These are phyloP conservation scores for Cymbidium sinense DNA, from an alignment of 106 monocot genomes.

Conservation along the genomic window DNA sequence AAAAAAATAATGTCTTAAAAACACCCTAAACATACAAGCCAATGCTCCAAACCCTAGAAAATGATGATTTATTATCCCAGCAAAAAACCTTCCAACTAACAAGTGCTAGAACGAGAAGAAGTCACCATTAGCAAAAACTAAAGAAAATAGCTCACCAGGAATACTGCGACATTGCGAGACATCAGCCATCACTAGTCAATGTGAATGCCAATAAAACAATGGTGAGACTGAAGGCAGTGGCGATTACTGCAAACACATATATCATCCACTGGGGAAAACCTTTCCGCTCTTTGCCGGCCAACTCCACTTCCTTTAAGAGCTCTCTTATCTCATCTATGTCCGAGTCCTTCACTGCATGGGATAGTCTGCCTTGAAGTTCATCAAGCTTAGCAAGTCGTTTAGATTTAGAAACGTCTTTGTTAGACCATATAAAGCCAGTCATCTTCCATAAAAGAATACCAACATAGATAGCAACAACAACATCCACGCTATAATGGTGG, in stretches of 20 bases:
- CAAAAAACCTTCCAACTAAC: too few relatives aligned
- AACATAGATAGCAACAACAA: constrained; percentile 88
- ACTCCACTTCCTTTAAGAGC: constrained; percentile 64
- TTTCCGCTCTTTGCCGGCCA: constrained; percentile 49
- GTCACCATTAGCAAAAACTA: background rate
- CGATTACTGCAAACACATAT: constrained; percentile 42
- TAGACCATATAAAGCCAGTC: constrained; percentile 85
- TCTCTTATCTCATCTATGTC: constrained; percentile 68
- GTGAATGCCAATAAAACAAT: constrained; percentile 65
- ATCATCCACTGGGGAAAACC: constrained; percentile 45
- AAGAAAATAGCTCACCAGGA: background rate
- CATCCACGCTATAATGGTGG: constrained; percentile 87
- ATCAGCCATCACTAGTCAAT: constrained; percentile 74
- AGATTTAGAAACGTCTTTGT: constrained; percentile 28
- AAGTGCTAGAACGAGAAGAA: background rate
- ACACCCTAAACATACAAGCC: too few relatives aligned
- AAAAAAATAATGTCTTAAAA: too few relatives aligned
- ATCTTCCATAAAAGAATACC: constrained; percentile 83
- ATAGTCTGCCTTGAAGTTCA: constrained; percentile 49
- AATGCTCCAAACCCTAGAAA: too few relatives aligned
- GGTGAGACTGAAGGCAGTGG: constrained; percentile 37
- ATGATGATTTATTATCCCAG: too few relatives aligned
- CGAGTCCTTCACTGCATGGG: constrained; percentile 70
- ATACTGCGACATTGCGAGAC: background rate
- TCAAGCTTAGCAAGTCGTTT: constrained; percentile 65